Evolutionary conservation across 2,329 filamentous ascomycete species (phyloP).

Genomic region (Eurotiales sp.): DNA sequence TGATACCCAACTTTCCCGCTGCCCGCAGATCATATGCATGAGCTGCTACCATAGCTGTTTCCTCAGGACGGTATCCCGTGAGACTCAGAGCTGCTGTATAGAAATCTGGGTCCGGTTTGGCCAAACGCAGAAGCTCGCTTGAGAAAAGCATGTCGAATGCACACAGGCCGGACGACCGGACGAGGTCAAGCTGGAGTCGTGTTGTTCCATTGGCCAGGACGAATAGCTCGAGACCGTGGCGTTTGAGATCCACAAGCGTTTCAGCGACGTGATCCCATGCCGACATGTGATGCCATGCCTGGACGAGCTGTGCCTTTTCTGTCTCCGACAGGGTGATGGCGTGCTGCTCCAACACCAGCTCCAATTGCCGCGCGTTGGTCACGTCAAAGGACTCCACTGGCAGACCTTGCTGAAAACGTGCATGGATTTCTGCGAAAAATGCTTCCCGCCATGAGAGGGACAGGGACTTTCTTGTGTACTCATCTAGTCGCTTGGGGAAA

Average conservation of each 20-base stretch:
- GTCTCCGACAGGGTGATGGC: not conserved
- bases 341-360: not conserved
- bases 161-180: conserved; percentile 41
- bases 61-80: conserved; percentile 41
- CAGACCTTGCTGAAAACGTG: not conserved
- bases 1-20: conserved; percentile 27
- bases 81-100: conserved; percentile 47
- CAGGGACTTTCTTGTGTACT: not conserved
- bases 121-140: conserved; percentile 47
- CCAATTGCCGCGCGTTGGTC: not conserved
- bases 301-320: not conserved
- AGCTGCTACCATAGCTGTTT: conserved; percentile 52
- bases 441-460: not conserved
- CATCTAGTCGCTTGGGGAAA: not conserved
- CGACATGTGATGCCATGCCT: conserved; percentile 1
- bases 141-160: conserved; percentile 53
- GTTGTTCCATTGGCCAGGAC: conserved; percentile 56
- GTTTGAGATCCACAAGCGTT: not conserved
- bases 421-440: not conserved
- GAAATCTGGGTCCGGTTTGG: conserved; percentile 48
- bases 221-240: conserved; percentile 28
- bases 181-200: conserved; percentile 52
- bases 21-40: conserved; percentile 53
- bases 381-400: not conserved
- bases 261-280: not conserved